Evolutionary conservation across 2,329 filamentous ascomycete species (phyloP).

Genomic region (Fusarium sarcochroum): DNA sequence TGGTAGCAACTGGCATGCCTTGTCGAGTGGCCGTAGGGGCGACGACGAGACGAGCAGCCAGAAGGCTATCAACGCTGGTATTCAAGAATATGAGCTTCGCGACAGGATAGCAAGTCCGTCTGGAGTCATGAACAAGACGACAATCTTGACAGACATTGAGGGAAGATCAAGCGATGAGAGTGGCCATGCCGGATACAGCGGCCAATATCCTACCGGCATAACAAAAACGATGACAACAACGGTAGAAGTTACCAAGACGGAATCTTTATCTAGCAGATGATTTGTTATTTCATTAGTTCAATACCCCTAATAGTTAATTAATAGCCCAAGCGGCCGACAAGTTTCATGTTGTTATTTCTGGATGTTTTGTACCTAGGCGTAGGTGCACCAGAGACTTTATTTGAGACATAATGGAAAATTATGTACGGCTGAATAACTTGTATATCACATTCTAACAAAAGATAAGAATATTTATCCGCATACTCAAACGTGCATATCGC

Average conservation of each 20-base stretch:
- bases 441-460: too few species aligned
- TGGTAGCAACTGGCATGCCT: slow-evolving; percentile 44
- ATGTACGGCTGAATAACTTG: too few species aligned
- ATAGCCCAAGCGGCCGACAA: neutral
- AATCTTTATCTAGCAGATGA: neutral
- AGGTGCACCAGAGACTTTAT: too few species aligned
- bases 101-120: slow-evolving; percentile 33
- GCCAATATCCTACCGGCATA: slow-evolving; percentile 36
- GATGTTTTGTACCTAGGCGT: neutral
- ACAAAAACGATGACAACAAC: slow-evolving; percentile 51
- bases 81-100: slow-evolving; percentile 48
- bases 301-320: neutral
- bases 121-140: slow-evolving; percentile 33
- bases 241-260: slow-evolving; percentile 35
- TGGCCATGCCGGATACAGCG: slow-evolving; percentile 14
- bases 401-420: too few species aligned
- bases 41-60: slow-evolving; percentile 50
- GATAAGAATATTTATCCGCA: too few species aligned
- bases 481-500: too few species aligned
- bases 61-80: slow-evolving; percentile 45
- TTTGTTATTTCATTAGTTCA: neutral
- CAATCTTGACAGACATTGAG: slow-evolving; percentile 40
- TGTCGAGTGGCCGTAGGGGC: slow-evolving; percentile 40
- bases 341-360: neutral
- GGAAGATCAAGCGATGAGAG: slow-evolving; percentile 48